Evolutionary conservation across 495 filamentous ascomycete genomes (phyloP).

Genomic region (Trichodelitschia bisporula): DNA sequence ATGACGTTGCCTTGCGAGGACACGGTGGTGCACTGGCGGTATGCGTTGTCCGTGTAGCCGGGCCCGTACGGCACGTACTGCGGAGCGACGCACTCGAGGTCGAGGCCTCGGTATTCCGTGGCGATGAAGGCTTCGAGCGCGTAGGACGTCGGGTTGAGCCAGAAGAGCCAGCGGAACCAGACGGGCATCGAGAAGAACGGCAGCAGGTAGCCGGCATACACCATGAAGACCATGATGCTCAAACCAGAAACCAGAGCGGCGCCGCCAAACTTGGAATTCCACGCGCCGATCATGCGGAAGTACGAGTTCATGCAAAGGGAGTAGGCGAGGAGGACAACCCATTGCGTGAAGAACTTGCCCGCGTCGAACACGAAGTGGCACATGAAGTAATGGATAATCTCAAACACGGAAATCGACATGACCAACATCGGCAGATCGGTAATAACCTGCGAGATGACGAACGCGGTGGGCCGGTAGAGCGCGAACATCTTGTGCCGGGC

Average conservation of each 20-base stretch:
- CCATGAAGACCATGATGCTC: constrained; percentile 34
- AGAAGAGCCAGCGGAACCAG: constrained; percentile 35
- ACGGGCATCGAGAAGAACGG: constrained; percentile 19
- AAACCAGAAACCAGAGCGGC: constrained; percentile 47
- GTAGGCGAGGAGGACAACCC: constrained; percentile 42
- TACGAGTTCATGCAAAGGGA: constrained; percentile 43
- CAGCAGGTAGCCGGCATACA: constrained; percentile 31
- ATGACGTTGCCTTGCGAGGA: constrained; percentile 38
- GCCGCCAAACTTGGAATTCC: constrained; percentile 48
- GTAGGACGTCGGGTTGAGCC: constrained; percentile 28
- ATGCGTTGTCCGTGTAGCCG: constrained; percentile 15
- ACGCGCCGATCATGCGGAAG: constrained; percentile 53
- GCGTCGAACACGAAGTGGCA: constrained; percentile 33
- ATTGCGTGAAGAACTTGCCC: constrained; percentile 51
- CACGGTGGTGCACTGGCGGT: too few species aligned
- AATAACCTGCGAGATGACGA: constrained; percentile 39
- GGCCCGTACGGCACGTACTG: constrained; percentile 11
- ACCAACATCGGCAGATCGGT: constrained; percentile 44
- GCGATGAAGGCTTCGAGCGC: constrained; percentile 33
- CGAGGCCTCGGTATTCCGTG: constrained; percentile 23
- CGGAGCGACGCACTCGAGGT: constrained; percentile 25
- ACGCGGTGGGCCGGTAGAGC: constrained; percentile 57
- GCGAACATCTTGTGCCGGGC: constrained; percentile 44
- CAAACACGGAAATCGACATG: constrained; percentile 35
- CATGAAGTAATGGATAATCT: constrained; percentile 46